These are phyloP conservation scores for Nakazawaea ambrosiae DNA, from an alignment of 805 yeast genomes.

Conservation along the genomic window DNA sequence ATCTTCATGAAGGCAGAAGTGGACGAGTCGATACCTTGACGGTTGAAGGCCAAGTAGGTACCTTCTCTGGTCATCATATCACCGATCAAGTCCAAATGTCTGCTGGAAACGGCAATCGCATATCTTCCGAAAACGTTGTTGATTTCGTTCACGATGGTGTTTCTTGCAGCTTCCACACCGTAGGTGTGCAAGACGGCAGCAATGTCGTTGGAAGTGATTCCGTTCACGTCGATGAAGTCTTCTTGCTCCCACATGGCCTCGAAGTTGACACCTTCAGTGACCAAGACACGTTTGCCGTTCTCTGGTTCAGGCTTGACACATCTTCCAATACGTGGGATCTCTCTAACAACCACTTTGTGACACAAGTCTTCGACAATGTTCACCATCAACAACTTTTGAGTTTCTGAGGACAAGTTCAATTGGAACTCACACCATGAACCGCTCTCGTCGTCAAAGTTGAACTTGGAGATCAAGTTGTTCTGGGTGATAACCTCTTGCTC, in stretches of 20 bases:
- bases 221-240: conserved; percentile 84
- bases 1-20: conserved; percentile 97
- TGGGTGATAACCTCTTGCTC: conserved; percentile 73
- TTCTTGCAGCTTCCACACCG: conserved; percentile 99
- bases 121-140: conserved; percentile 93
- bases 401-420: conserved; percentile 73
- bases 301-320: conserved; percentile 78
- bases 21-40: conserved; percentile 96
- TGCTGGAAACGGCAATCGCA: conserved; percentile 85
- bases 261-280: conserved; percentile 98
- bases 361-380: conserved; percentile 92
- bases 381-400: conserved; percentile 94
- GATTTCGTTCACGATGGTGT: conserved; percentile 93
- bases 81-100: conserved; percentile 95
- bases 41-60: conserved; percentile 88
- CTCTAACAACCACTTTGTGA: conserved; percentile 85
- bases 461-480: conserved; percentile 67
- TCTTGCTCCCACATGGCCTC: conserved; percentile 98
- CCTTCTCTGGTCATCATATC: conserved; percentile 99
- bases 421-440: conserved; percentile 95
- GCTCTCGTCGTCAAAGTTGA: conserved; percentile 79
- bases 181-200: conserved; percentile 84
- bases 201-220: conserved; percentile 87
- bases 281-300: conserved; percentile 65
- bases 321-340: conserved; percentile 85